phyloP scores from a whole-genome alignment of 2,329 filamentous ascomycete species.

The Phyllosticta citribraziliensis region DNA sequence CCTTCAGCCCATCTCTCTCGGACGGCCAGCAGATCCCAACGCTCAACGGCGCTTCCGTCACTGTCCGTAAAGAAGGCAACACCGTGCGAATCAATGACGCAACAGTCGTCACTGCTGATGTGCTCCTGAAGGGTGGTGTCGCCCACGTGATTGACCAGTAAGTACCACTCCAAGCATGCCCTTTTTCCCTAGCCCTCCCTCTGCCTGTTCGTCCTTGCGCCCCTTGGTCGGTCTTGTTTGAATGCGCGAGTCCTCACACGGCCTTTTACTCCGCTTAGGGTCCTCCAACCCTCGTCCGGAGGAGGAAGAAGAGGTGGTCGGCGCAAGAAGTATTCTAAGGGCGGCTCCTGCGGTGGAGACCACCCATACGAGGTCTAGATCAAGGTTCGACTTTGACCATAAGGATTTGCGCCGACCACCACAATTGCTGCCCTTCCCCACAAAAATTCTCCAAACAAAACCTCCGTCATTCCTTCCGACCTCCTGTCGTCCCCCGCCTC shows the following conservation, averaged over 20 bases:
- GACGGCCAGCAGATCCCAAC: constrained; percentile 30
- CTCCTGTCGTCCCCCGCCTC: background rate
- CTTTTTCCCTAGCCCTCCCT: background rate
- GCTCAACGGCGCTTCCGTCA: constrained; percentile 29
- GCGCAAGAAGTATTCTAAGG: background rate
- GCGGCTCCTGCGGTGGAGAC: background rate
- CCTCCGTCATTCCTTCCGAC: background rate
- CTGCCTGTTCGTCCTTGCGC: background rate
- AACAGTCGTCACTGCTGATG: constrained; percentile 30
- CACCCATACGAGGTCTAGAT: background rate
- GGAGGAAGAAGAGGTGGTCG: background rate
- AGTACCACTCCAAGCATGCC: constrained; percentile 15
- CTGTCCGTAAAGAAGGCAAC: constrained; percentile 25
- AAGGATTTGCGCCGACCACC: background rate
- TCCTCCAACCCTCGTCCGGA: background rate
- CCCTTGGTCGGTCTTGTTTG: background rate
- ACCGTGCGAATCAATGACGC: constrained; percentile 36
- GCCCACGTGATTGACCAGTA: constrained; percentile 47
- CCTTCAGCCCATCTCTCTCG: constrained; percentile 41
- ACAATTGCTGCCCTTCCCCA: background rate
- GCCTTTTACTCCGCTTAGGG: background rate
- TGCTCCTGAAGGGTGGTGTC: constrained; percentile 37
- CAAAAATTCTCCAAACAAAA: background rate
- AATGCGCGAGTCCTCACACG: background rate
- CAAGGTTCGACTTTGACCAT: background rate